Evolutionary conservation across 306 rosid species (phyloP), one percentile per base, ranked within the genome.

Genomic region (Coriaria nepalensis): DNA sequence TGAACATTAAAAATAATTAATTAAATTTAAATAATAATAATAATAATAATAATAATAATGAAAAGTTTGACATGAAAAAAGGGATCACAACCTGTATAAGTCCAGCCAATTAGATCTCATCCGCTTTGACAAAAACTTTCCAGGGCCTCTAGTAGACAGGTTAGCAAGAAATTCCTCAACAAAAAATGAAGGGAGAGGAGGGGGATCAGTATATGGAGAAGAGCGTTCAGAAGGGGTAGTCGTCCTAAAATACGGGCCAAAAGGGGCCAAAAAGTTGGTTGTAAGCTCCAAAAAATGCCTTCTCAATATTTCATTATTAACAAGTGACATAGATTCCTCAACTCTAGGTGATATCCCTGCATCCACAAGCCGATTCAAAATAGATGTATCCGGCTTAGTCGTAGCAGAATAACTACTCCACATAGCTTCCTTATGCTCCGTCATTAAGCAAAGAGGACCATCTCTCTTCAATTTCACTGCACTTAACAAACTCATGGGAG

Each of bases 401-500:
- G 73, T 69, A 7, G 96, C 87, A 11, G 88, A 68, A 48, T 83
- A 83, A 51, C 76, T 69, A 67, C 81, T 87, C 96, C 96, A 87
- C 53, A 87, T 74, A 61, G 96, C 94, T 66, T 83, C 96, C 78
- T 70, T 87, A 61, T 87, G 96, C 71, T 83, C 94, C 5, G 94
- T 80, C 96, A 87, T 87, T 62, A 87, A 86, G 72, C 94, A 83
- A 59, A 87, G 93, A 9, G 96, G 96, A 51, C 96, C 96, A 44
- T 78, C 94, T 66, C 88, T 73, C 74, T 74, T 81, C 77, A 83
- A 57, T 68, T 81, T 87, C 73, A 87, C 81, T 4, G 86, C 93
- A 66, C 38, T 87, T 69, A 87, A 70, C 60, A 87, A 69, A 54
- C 71, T 83, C 36, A 85, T 60, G 54, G 94, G 96, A 56, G 94